Base-by-base conservation (phyloP, 2,329 filamentous ascomycete species). In the Blastomyces gilchristii region DNA sequence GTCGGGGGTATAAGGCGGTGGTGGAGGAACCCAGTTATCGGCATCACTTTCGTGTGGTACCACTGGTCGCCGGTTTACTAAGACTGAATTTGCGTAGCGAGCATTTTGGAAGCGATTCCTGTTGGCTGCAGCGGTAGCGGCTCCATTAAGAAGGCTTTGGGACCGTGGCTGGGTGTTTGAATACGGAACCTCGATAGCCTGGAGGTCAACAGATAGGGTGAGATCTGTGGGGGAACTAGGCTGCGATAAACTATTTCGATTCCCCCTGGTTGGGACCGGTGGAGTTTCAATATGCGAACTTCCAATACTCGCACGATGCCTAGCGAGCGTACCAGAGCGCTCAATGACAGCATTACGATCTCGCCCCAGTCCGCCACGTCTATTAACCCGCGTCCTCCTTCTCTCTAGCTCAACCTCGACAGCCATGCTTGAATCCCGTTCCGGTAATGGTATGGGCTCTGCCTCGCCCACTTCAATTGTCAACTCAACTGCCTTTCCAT, bases 11-110 rank as follows among this genome's bases (percentile, higher is more conserved):
- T 95, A 95, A 0, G 89, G 89, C 2, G 90, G 90, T 9, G 90
- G 90, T 5, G 90, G 90, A 5, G 90, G 89, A 4, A 91, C 88
- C 90, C 90, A 95, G 69, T 92, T 90, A 69, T 94, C 90, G 3
- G 90, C 89, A 72, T 94, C 90, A 66, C 89, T 93, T 74, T 94
- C 90, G 73, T 94, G 89, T 3, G 90, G 90, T 68, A 91, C 82
- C 69, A 92, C 87, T 52, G 83, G 80, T 52, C 86, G 81, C 7
- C 87, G 86, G 57, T 65, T 58, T 2, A 54, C 31, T 14, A 41
- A 43, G 6, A 37, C n/a, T 14, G 62, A 60, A 9, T 49, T 58
- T 28, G 61, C 50, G n/a, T 63, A 63, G 31, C 63, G 63, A 18
- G 63, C 60, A 58, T 65, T 63, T 22, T 61, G 54, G 31, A 62